Evolutionary conservation across 371 early-diverging fungal species (phyloP).

Genomic region (Rhizomucor miehei): DNA sequence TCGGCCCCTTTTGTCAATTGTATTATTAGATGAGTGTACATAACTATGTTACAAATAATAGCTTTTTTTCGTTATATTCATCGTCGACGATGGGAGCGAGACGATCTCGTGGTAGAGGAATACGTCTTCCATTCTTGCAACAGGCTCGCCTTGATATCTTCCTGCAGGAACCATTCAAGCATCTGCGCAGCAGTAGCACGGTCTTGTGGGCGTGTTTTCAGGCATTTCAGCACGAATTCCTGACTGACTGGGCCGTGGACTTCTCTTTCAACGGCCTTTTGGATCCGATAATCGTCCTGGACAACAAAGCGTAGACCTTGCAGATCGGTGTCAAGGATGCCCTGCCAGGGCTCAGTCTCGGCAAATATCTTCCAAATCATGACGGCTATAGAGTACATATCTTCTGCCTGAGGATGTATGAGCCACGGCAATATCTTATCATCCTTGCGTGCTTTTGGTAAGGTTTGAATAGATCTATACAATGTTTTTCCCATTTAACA

Average conservation of each 20-base stretch:
- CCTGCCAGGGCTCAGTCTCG: conserved; percentile 67
- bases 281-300: conserved; percentile 55
- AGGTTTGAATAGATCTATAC: conserved; percentile 54
- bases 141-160: conserved; percentile 24
- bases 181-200: conserved; percentile 48
- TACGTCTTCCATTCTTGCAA: conserved; percentile 50
- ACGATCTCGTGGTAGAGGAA: conserved; percentile 18
- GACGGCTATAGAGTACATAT: conserved; percentile 63
- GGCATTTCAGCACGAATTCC: conserved; percentile 45
- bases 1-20: too few species aligned
- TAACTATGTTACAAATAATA: too few species aligned
- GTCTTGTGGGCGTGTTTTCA: conserved; percentile 50
- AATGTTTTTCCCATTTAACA: background rate
- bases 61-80: too few species aligned
- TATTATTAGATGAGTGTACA: too few species aligned
- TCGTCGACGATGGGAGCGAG: too few species aligned
- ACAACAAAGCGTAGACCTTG: conserved; percentile 61
- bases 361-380: conserved; percentile 68
- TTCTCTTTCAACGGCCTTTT: conserved; percentile 51
- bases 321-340: conserved; percentile 63
- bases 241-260: conserved; percentile 50
- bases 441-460: conserved; percentile 58
- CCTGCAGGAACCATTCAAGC: conserved; percentile 41
- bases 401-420: conserved; percentile 62
- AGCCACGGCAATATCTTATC: conserved; percentile 46